Percentiles rank a stretch among this genome's conserved stretches.
Evolutionary conservation across 2,329 filamentous ascomycete species (phyloP).

Genomic region (Curvularia sp.): DNA sequence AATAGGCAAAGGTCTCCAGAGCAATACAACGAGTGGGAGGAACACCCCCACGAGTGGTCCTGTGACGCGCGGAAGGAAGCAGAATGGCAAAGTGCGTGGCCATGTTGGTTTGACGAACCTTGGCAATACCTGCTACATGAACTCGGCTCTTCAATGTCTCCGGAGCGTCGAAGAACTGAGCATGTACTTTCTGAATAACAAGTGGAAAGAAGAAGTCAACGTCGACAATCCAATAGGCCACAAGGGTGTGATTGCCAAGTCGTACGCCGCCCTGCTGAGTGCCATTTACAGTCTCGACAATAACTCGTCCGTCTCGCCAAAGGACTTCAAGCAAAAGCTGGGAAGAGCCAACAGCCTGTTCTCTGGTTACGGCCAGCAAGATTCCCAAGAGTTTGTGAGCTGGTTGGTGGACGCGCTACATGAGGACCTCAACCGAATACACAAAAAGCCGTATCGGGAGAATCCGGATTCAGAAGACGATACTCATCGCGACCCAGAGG

Average conservation of each 20-base stretch:
- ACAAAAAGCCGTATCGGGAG: slow-evolving; percentile 96
- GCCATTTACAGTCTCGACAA: slow-evolving; percentile 77
- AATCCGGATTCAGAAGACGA: slow-evolving; percentile 98
- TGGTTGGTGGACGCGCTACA: slow-evolving; percentile 94
- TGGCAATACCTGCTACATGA: slow-evolving; percentile 99
- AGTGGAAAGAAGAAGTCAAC: slow-evolving; percentile 84
- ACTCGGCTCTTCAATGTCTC: slow-evolving; percentile 93
- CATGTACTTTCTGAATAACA: slow-evolving; percentile 77
- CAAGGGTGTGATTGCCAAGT: slow-evolving; percentile 82
- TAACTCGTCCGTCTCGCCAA: slow-evolving; percentile 74
- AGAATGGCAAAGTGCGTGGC: slow-evolving; percentile 74
- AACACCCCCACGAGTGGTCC: slow-evolving; percentile 71
- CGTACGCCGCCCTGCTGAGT: slow-evolving; percentile 77
- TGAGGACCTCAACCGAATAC: slow-evolving; percentile 91
- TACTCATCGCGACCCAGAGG: slow-evolving; percentile 82
- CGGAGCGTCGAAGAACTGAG: slow-evolving; percentile 92
- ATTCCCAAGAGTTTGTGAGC: slow-evolving; percentile 95
- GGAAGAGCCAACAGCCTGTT: slow-evolving; percentile 84
- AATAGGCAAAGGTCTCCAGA: slow-evolving; percentile 48
- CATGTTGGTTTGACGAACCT: slow-evolving; percentile 86
- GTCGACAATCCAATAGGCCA: slow-evolving; percentile 83
- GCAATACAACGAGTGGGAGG: slow-evolving; percentile 64
- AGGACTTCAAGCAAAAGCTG: slow-evolving; percentile 81
- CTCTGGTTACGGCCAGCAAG: slow-evolving; percentile 93
- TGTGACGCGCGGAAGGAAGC: slow-evolving; percentile 74